Percentiles rank a stretch among this genome's conserved stretches.
phyloP scores from a whole-genome alignment of 495 filamentous ascomycete species.

The Chaetomium fimeti region DNA sequence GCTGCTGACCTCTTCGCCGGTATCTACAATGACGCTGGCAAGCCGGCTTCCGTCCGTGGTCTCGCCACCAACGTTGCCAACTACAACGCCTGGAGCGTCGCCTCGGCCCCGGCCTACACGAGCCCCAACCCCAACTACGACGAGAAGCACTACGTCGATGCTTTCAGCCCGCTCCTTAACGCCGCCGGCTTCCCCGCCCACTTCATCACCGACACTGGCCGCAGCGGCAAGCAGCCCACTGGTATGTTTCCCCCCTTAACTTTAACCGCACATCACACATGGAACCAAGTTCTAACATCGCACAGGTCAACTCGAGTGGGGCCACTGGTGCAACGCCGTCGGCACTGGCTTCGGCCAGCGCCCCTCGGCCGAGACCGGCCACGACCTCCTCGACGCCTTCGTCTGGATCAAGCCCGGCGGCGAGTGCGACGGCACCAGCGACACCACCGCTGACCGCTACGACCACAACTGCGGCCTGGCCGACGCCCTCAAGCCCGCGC shows the following conservation, averaged over 20 bases:
- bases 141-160: conserved; percentile 69
- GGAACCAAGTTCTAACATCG: neutral
- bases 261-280: neutral
- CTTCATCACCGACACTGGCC: conserved; percentile 68
- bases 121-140: conserved; percentile 59
- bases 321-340: conserved; percentile 82
- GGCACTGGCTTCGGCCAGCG: conserved; percentile 69
- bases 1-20: conserved; percentile 65
- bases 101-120: conserved; percentile 32
- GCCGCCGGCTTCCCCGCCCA: conserved; percentile 62
- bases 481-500: conserved; percentile 63
- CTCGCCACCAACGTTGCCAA: conserved; percentile 78
- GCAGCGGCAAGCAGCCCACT: conserved; percentile 70
- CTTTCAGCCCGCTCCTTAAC: conserved; percentile 61
- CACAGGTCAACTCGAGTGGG: conserved; percentile 56
- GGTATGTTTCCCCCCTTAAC: conserved; percentile 29
- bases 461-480: conserved; percentile 66
- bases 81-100: conserved; percentile 64
- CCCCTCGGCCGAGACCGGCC: conserved; percentile 62
- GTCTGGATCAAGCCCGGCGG: conserved; percentile 86
- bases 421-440: conserved; percentile 73
- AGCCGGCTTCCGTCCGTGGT: conserved; percentile 65
- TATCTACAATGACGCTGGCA: conserved; percentile 65
- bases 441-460: conserved; percentile 61
- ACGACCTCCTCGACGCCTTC: conserved; percentile 67